Evolutionary conservation across 129 eudicot species (phyloP).

Genomic region (Smallanthus sonchifolius): DNA sequence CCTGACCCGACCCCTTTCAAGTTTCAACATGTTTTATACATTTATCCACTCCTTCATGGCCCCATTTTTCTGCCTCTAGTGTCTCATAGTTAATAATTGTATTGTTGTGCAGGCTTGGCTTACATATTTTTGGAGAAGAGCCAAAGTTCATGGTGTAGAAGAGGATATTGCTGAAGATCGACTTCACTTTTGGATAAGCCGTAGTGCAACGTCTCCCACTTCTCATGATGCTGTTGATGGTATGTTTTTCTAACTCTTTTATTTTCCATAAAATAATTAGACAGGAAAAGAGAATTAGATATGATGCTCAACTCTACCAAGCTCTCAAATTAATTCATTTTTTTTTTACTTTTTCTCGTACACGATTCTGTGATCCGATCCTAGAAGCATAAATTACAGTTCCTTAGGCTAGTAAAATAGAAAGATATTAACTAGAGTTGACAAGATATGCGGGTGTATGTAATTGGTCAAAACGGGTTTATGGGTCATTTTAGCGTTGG

Average conservation of each 20-base stretch:
- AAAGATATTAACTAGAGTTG: too few species aligned
- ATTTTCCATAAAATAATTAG: not conserved
- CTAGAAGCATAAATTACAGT: not conserved
- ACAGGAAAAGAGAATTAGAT: not conserved
- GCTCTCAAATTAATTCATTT: not conserved
- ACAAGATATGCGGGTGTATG: not conserved
- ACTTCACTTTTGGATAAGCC: slow-evolving; percentile 83
- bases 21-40: not conserved
- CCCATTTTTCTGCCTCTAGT: too few species aligned
- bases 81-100: not conserved
- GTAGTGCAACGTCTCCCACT: slow-evolving; percentile 73
- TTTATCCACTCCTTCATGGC: not conserved
- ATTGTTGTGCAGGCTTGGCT: slow-evolving; percentile 75
- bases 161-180: slow-evolving; percentile 96
- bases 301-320: not conserved
- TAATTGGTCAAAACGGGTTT: not conserved
- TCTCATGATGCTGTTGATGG: slow-evolving; percentile 96
- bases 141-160: slow-evolving; percentile 82
- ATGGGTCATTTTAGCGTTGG: too few species aligned
- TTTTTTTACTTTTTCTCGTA: not conserved
- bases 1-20: not conserved
- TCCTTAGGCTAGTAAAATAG: not conserved
- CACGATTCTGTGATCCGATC: not conserved
- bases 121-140: slow-evolving; percentile 95
- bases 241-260: not conserved